Evolutionary conservation across 2,329 filamentous ascomycete genomes (phyloP), one percentile per base, ranked within the genome.

Genomic region (Bretziella fagacearum): DNA sequence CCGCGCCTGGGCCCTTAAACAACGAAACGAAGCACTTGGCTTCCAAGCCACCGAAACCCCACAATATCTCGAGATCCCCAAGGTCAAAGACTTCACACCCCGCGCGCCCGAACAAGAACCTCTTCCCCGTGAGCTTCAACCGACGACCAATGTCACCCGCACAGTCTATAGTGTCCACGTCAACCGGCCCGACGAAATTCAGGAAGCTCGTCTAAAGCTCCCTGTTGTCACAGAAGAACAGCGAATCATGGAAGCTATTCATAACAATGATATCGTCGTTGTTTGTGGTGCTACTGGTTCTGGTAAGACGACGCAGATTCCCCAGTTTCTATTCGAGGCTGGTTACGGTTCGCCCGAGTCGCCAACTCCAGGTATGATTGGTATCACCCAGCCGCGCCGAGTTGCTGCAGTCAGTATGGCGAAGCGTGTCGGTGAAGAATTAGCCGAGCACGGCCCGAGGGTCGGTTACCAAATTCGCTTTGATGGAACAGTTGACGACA

Each of bases 391-490:
- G 57, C 91, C 91, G 25, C 77, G 91, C 53, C 77, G 91, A 65
- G 91, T 98, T 27, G 91, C 91, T 45, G 89, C 91, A 18, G 86
- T 95, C 43, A 95, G 87, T 62, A 95, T 98, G 81, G 85, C 91
- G 1, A 87, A 86, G 59, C 82, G 91, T 59, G 89, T 98, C 18
- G 77, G 73, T 0, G 78, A 87, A 52, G 91, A 98, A 59, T 63
- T 98, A 35, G 86, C 85, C 1, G 70, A 82, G 40, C 76, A 80
- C 55, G 78, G 77, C n/a, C 69, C 79, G 22, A 73, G 74, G 41
- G 87, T 98, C 5, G 84, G 84, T 3, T 93, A 96, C 60, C 91
- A 87, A 60, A 95, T 98, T 55, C 81, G 93, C 20, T 98, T 96
- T 54, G 91, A 98, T 58, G 85, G 81, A 43, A 89, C 79, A 0